Evolutionary conservation across 805 yeast genomes (phyloP).

Genomic region (Zygotorulaspora chibaensis): DNA sequence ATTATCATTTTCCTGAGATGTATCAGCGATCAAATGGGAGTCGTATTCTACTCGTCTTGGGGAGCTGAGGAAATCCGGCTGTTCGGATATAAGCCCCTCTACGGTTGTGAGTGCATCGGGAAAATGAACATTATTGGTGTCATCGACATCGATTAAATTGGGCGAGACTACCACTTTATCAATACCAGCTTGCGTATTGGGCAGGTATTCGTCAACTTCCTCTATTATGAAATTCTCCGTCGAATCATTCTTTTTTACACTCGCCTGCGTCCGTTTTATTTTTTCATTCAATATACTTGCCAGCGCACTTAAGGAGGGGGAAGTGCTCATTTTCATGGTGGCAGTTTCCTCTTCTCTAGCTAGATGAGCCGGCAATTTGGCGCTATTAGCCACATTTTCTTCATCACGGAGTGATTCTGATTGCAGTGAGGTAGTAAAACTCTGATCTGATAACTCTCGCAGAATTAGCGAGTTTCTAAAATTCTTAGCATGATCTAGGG

Average conservation of each 20-base stretch:
- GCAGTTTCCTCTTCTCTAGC: constrained; percentile 15
- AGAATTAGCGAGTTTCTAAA: constrained; percentile 33
- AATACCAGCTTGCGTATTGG: constrained; percentile 1
- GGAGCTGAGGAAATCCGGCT: constrained; percentile 31
- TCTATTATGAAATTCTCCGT: constrained; percentile 20
- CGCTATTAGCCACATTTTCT: neutral
- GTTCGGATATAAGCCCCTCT: constrained; percentile 14
- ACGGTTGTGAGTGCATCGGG: constrained; percentile 1
- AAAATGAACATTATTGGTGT: constrained; percentile 17
- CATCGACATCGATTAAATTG: constrained; percentile 37
- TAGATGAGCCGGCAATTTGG: neutral
- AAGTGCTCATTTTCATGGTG: constrained; percentile 39
- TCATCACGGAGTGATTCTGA: constrained; percentile 4
- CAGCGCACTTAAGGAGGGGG: constrained; percentile 43
- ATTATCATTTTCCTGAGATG: neutral
- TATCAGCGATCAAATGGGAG: neutral
- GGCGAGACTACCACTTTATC: constrained; percentile 28
- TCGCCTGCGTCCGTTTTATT: constrained; percentile 30
- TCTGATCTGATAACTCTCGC: constrained; percentile 26
- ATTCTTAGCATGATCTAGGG: constrained; percentile 32
- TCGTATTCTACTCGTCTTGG: constrained; percentile 17
- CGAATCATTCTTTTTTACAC: constrained; percentile 16
- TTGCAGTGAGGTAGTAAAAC: constrained; percentile 4
- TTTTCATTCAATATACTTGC: constrained; percentile 40
- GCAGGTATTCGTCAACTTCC: constrained; percentile 22